Conservation (phyloP, 176 grass and related monocot genomes). For the Oryza glumipatula region DNA sequence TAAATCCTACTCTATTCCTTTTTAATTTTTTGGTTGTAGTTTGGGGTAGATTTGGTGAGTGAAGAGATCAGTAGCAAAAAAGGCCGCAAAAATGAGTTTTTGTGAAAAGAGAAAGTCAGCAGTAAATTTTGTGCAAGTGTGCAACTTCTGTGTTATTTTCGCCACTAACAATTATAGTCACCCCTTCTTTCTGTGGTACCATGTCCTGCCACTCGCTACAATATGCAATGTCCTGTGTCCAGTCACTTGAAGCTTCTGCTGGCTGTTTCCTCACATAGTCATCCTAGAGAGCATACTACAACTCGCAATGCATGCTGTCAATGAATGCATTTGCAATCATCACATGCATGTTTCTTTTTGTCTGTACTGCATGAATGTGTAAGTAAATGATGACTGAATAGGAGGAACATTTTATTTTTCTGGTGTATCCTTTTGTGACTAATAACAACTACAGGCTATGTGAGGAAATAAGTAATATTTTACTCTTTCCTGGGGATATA, state of each 20-base stretch:
- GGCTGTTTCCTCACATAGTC: not conserved
- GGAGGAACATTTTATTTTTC: not conserved
- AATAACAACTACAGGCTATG: constrained; percentile 1
- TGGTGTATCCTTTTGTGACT: not conserved
- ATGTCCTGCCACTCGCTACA: too few species aligned
- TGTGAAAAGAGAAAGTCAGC: not conserved
- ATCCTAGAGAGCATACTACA: not conserved
- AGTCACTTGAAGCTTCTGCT: not conserved
- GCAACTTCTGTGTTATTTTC: not conserved
- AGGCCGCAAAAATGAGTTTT: not conserved
- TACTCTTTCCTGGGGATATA: not conserved
- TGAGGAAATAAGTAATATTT: constrained; percentile 9
- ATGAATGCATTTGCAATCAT: constrained; percentile 25
- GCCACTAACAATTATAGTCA: not conserved
- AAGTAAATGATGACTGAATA: not conserved
- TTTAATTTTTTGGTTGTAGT: not conserved
- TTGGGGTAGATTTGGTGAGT: not conserved
- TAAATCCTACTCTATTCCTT: not conserved
- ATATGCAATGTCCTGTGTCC: too few species aligned
- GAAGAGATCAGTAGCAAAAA: not conserved
- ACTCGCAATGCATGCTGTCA: not conserved
- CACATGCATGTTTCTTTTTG: not conserved
- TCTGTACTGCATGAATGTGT: not conserved
- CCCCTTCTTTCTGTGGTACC: not conserved
- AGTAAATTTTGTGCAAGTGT: not conserved